Evolutionary conservation across 257 asterid species (phyloP).

Genomic region (Ballota nigra): DNA sequence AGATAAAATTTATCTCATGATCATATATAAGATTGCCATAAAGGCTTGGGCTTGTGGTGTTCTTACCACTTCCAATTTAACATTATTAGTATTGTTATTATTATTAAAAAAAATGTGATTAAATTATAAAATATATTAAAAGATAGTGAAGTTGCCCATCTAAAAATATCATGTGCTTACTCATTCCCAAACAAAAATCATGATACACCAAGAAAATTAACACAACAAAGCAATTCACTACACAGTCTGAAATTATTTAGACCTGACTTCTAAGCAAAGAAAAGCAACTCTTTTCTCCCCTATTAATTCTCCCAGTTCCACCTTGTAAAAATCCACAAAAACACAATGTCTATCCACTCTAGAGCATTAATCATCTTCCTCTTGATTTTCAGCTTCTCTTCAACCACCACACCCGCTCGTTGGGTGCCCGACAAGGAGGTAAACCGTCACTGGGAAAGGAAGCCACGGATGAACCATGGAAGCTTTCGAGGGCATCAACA

Average conservation of each 20-base stretch:
- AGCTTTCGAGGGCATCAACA: neutral
- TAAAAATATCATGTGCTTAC: neutral
- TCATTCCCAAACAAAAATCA: slow-evolving; percentile 8
- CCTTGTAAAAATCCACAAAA: neutral
- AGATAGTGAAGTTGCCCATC: too few relatives aligned
- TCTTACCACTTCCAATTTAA: too few relatives aligned
- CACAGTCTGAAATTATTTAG: slow-evolving; percentile 6
- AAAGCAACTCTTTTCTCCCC: neutral
- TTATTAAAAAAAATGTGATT: too few relatives aligned
- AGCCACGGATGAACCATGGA: slow-evolving; percentile 6
- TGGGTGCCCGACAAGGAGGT: neutral
- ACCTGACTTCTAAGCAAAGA: slow-evolving; percentile 4
- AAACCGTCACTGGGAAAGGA: neutral
- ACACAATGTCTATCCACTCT: neutral
- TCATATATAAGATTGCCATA: too few relatives aligned
- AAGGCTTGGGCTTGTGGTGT: too few relatives aligned
- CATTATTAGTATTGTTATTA: too few relatives aligned
- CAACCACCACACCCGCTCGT: neutral
- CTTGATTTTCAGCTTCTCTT: slow-evolving; percentile 1
- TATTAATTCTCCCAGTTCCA: neutral
- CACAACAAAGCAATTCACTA: neutral
- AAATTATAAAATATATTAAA: too few relatives aligned
- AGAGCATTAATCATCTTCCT: neutral
- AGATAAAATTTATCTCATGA: too few relatives aligned
- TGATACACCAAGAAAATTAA: neutral